Evolutionary conservation across 257 asterid genomes (phyloP), one percentile per base, ranked within the genome.

Genomic region (Solanum dulcamara): DNA sequence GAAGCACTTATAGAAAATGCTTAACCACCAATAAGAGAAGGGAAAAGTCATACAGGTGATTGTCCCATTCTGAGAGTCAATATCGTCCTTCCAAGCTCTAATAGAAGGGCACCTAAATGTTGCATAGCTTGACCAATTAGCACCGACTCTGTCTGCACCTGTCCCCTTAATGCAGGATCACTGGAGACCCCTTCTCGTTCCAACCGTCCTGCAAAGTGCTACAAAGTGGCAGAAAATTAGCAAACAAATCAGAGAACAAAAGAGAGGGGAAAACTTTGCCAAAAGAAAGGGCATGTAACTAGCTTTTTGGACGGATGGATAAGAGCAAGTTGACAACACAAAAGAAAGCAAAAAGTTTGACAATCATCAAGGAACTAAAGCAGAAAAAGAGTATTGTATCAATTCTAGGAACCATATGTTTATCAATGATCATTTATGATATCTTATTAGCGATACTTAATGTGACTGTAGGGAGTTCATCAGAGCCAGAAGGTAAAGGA

Each of bases 11-110:
- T 10, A 85, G 46, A 40, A 38, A 84, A 85, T 81, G 46, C 38
- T 50, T 24, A 62, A 84, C 30, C 57, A 81, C 15, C 35, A 38
- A 60, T 24, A 66, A 64, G 42, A 57, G 42, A 84, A 85, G 44
- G 81, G 71, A 88, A 85, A 86, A 84, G 89, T 33, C 92, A 81
- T 95, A 95, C 99, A 86, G 94, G 92, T 86, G 94, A 91, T 81
- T 91, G 98, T 83, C 98, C 99, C 92, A 97, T 88, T 80, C 94
- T 97, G 86, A 93, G 91, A 46, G 98, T 95, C 92, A 97, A 87
- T 66, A 93, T 87, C 71, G 99, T 95, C 89, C 99, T 92, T 72
- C 99, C 99, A 87, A 97, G 93, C 92, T 97, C 99, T 53, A 97
- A 88, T 82, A 97, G 84, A 81, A 95, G 96, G 77, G 99, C 91